These are phyloP conservation scores for Westerdykella aurantiaca DNA, from an alignment of 2,329 filamentous ascomycete genomes.

Conservation along the genomic window DNA sequence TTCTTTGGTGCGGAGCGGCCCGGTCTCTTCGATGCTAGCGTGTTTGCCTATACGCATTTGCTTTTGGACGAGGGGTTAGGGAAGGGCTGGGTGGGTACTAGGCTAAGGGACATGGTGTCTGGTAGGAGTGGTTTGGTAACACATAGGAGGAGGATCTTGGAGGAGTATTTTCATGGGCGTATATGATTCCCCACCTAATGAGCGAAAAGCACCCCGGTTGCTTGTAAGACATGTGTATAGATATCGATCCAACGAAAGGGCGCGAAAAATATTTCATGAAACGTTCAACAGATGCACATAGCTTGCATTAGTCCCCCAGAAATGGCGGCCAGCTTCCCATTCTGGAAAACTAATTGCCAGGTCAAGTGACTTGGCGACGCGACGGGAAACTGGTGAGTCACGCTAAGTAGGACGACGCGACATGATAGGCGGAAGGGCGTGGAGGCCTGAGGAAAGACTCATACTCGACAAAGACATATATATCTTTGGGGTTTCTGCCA, in stretches of 20 bases:
- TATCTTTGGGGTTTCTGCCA: not conserved
- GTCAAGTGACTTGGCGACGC: constrained; percentile 1
- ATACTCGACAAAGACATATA: not conserved
- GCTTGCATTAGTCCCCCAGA: not conserved
- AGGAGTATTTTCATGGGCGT: constrained; percentile 41
- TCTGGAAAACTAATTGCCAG: too few relatives aligned
- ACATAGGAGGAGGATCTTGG: constrained; percentile 57
- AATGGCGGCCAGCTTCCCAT: too few relatives aligned
- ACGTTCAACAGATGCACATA: too few relatives aligned
- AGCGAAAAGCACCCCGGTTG: too few relatives aligned
- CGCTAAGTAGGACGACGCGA: too few relatives aligned
- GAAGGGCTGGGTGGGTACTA: constrained; percentile 56
- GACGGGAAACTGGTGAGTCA: too few relatives aligned
- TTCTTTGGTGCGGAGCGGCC: constrained; percentile 57
- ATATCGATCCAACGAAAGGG: too few relatives aligned
- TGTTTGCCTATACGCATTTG: constrained; percentile 86
- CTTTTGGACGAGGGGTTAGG: constrained; percentile 54
- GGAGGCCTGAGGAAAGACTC: too few relatives aligned
- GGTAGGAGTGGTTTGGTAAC: constrained; percentile 57
- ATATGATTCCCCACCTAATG: too few relatives aligned
- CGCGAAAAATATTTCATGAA: too few relatives aligned
- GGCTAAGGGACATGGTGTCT: constrained; percentile 53
- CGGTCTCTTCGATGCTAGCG: constrained; percentile 74
- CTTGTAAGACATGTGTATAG: too few relatives aligned
- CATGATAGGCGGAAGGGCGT: too few relatives aligned